These are phyloP conservation scores for Irpex sp. DNA, from an alignment of 1,284 basidiomycete genomes.

Conservation along the genomic window DNA sequence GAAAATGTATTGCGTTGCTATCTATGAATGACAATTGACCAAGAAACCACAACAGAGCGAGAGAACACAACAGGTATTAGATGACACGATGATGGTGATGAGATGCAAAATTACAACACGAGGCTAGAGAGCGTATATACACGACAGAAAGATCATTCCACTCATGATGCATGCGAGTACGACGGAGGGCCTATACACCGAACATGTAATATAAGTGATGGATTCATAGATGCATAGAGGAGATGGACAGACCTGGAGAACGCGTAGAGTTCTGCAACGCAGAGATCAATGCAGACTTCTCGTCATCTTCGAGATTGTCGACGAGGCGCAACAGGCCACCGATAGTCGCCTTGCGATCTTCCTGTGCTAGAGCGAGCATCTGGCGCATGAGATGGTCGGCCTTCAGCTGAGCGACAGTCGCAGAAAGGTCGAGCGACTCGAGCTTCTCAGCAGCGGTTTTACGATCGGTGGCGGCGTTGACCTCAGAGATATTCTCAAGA, in stretches of 20 bases:
- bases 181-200: not conserved
- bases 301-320: conserved; percentile 70
- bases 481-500: conserved; percentile 54
- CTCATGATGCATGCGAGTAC: not conserved
- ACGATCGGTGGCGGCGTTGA: conserved; percentile 49
- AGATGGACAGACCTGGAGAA: conserved; percentile 40
- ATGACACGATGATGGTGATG: not conserved
- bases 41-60: not conserved
- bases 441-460: conserved; percentile 56
- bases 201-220: not conserved
- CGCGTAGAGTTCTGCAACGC: conserved; percentile 56
- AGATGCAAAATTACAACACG: not conserved
- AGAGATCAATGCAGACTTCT: conserved; percentile 58
- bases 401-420: conserved; percentile 57
- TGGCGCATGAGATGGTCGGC: conserved; percentile 61
- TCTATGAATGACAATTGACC: not conserved
- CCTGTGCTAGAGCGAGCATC: conserved; percentile 59
- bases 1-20: not conserved
- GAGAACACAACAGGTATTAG: not conserved
- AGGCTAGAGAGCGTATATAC: not conserved
- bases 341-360: conserved; percentile 68
- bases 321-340: conserved; percentile 65
- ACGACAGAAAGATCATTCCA: not conserved
- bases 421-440: conserved; percentile 64
- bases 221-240: not conserved